Conservation (phyloP, 2,329 filamentous ascomycete species). For the Colletotrichum incanum region DNA sequence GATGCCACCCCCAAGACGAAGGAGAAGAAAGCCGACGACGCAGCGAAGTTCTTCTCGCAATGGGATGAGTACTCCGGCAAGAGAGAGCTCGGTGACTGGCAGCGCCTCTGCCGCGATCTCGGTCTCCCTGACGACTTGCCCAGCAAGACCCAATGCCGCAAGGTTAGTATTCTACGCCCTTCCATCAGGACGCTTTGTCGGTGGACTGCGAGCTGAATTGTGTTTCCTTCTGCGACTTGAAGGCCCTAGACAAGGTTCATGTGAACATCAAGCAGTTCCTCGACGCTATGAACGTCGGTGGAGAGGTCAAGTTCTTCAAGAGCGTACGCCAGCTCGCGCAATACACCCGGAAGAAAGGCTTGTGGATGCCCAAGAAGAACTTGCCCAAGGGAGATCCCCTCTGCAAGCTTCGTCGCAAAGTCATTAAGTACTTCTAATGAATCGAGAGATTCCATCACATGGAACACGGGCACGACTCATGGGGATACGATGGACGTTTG, state of each 20-base stretch:
- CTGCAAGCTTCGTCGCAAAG: slow-evolving; percentile 51
- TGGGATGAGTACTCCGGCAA: slow-evolving; percentile 53
- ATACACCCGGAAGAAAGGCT: slow-evolving; percentile 55
- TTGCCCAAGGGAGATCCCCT: slow-evolving; percentile 60
- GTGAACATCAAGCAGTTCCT: slow-evolving; percentile 68
- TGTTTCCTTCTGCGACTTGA: neutral
- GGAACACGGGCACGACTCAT: neutral
- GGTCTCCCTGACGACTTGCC: slow-evolving; percentile 54
- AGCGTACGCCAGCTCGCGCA: slow-evolving; percentile 51
- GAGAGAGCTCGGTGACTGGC: slow-evolving; percentile 59
- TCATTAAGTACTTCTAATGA: neutral
- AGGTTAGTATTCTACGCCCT: slow-evolving; percentile 53
- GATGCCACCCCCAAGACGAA: neutral
- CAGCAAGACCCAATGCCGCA: slow-evolving; percentile 63
- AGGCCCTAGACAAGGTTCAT: slow-evolving; percentile 60
- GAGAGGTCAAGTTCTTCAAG: slow-evolving; percentile 52
- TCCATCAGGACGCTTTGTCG: neutral
- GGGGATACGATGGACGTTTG: neutral
- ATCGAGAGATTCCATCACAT: no score
- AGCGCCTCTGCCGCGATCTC: slow-evolving; percentile 61
- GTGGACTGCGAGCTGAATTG: neutral
- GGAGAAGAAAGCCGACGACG: neutral
- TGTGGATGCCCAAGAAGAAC: slow-evolving; percentile 62
- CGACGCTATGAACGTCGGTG: slow-evolving; percentile 49
- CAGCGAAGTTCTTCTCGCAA: neutral